phyloP scores from a whole-genome alignment of 805 yeast genomes.

The Phaffomyces opuntiae region DNA sequence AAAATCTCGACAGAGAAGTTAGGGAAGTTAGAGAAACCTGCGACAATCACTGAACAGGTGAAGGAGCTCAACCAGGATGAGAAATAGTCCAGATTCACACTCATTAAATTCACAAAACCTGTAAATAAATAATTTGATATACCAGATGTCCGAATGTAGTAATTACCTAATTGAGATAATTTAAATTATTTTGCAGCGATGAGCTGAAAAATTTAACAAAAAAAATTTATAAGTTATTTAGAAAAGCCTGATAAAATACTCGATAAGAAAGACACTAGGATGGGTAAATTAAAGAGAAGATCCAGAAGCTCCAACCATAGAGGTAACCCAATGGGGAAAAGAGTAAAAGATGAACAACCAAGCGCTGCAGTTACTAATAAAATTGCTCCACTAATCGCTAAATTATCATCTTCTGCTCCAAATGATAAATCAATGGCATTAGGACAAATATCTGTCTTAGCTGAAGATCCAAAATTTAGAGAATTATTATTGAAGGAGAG shows the following conservation, averaged over 20 bases:
- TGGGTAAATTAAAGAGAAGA: conserved; percentile 75
- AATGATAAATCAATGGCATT: conserved; percentile 77
- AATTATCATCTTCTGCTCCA: conserved; percentile 53
- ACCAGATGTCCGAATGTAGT: neutral
- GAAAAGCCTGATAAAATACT: neutral
- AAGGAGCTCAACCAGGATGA: neutral
- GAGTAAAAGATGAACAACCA: conserved; percentile 29
- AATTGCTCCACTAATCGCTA: conserved; percentile 60
- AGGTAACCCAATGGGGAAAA: conserved; percentile 27
- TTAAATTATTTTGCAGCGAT: neutral
- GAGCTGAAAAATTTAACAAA: conserved; percentile 5
- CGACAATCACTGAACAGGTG: conserved; percentile 1
- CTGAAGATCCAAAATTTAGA: conserved; percentile 64
- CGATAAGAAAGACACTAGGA: conserved; percentile 16
- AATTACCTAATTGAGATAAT: conserved; percentile 3
- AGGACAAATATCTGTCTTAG: conserved; percentile 60
- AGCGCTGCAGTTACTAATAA: conserved; percentile 47
- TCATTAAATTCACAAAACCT: neutral
- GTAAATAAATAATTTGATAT: neutral
- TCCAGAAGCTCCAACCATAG: conserved; percentile 41
- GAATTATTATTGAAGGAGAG: conserved; percentile 61
- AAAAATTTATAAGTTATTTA: neutral
- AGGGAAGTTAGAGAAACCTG: no score
- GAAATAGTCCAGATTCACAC: neutral
- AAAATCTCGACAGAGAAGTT: neutral